Evolutionary conservation across 306 rosid genomes (phyloP).

Genomic region (Inga leiocalycina): DNA sequence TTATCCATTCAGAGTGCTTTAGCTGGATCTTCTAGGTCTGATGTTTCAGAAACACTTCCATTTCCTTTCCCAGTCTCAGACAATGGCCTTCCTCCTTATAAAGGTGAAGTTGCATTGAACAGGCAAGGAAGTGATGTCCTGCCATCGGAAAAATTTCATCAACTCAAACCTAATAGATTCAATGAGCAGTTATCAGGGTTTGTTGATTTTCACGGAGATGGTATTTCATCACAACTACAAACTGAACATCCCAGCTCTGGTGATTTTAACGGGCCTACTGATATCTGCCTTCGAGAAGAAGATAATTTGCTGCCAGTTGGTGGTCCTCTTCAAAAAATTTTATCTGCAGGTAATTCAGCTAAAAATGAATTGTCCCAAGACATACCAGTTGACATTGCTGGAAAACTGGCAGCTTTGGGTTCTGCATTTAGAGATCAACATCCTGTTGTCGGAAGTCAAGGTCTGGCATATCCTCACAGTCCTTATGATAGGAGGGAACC

Average conservation of each 20-base stretch:
- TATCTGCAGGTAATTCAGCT: constrained; percentile 57
- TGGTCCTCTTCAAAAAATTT: constrained; percentile 60
- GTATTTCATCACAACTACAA: constrained; percentile 52
- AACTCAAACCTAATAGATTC: constrained; percentile 51
- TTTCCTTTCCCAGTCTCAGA: constrained; percentile 51
- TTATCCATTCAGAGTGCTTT: constrained; percentile 81
- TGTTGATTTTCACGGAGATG: constrained; percentile 59
- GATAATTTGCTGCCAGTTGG: constrained; percentile 64
- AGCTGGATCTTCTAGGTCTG: constrained; percentile 57
- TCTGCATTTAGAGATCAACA: constrained; percentile 67
- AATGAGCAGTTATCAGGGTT: constrained; percentile 63
- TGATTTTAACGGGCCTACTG: constrained; percentile 58
- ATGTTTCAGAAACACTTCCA: constrained; percentile 59
- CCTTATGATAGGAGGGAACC: constrained; percentile 71
- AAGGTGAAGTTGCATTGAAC: constrained; percentile 42
- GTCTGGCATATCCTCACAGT: constrained; percentile 55
- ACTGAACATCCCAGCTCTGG: constrained; percentile 54
- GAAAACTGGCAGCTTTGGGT: constrained; percentile 64
- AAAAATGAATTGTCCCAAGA: constrained; percentile 60
- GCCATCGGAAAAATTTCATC: constrained; percentile 51
- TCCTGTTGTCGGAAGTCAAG: constrained; percentile 61
- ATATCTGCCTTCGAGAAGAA: constrained; percentile 73
- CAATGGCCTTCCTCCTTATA: constrained; percentile 45
- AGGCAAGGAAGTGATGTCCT: constrained; percentile 52
- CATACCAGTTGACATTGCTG: constrained; percentile 57